Evolutionary conservation across 2,329 filamentous ascomycete genomes (phyloP), one percentile per base, ranked within the genome.

Genomic region (Sphaerulina vaccinii): DNA sequence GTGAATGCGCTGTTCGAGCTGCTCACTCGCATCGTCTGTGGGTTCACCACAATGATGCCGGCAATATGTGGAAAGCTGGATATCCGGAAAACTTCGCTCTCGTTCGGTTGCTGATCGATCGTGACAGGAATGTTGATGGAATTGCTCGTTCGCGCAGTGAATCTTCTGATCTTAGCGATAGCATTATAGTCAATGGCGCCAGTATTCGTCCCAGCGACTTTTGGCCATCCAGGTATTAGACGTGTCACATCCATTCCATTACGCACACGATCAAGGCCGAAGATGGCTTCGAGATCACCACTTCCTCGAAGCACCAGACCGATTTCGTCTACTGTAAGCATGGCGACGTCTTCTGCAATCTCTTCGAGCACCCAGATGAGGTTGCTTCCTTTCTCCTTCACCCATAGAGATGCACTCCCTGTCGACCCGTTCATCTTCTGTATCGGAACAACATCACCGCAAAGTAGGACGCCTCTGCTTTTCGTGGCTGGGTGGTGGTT

Each of bases 341-440:
- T 81, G 3, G 88, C 90, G 33, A 93, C 85, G 68, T 99, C 91
- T 71, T 99, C 93, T 49, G 92, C 89, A 55, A 99, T 97, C 71
- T 99, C 93, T 69, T 99, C 93, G 2, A 99, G 74, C 7, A 99
- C 93, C 93, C 93, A 99, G 54, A 99, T 97, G 54, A 99, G 73
- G 8, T 92, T 91, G 46, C 90, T 85, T 42, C 86, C 83, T 71
- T 99, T 99, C 71, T 99, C 93, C 74, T 99, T 99, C 3, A 99
- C 93, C 93, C 93, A 99, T 33, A 99, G 75, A 71, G 91, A 97
- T 32, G 93, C 93, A 52, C 93, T 91, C 2, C 93, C 93, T 3
- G 86, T 92, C 9, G 86, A 82, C 3, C 93, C 93, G 64, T 99
- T 96, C 55, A 93, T 84, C 72, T 97, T 99, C 68, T 91, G 88